Percentiles rank a stretch among this genome's conserved stretches.
Conservation (phyloP, 495 filamentous ascomycete species). For the Ramalina intermedia region DNA sequence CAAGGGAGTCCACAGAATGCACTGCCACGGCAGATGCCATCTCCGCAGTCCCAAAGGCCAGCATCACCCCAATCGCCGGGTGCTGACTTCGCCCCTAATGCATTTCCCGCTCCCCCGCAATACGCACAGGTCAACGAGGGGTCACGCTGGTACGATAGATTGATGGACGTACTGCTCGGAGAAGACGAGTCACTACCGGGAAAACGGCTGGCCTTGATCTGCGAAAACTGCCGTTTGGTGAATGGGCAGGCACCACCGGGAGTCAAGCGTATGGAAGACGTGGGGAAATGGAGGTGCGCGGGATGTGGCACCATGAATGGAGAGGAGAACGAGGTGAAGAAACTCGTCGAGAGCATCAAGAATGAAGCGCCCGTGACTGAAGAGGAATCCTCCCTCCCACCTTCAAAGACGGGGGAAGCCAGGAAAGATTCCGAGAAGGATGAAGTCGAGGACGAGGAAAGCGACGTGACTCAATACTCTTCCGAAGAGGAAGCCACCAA, state of each 20-base stretch:
- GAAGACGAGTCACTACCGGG: slow-evolving; percentile 90
- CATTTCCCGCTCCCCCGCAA: slow-evolving; percentile 32
- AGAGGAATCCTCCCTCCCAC: slow-evolving; percentile 5
- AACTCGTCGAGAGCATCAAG: slow-evolving; percentile 33
- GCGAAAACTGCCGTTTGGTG: slow-evolving; percentile 66
- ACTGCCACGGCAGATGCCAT: slow-evolving; percentile 5
- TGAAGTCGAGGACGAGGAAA: slow-evolving; percentile 3
- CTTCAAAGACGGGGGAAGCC: background rate
- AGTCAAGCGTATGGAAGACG: slow-evolving; percentile 55
- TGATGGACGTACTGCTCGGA: slow-evolving; percentile 80
- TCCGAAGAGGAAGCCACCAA: background rate
- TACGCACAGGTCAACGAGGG: slow-evolving; percentile 32
- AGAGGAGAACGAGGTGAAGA: slow-evolving; percentile 55
- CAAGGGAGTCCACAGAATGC: slow-evolving; percentile 14
- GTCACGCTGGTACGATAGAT: slow-evolving; percentile 81
- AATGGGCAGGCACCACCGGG: slow-evolving; percentile 95
- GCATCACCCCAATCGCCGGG: slow-evolving; percentile 5
- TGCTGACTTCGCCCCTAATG: slow-evolving; percentile 45
- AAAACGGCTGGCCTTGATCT: slow-evolving; percentile 84
- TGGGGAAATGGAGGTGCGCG: slow-evolving; percentile 82
- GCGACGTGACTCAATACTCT: slow-evolving; percentile 13
- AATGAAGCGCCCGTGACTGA: slow-evolving; percentile 12
- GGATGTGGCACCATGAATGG: slow-evolving; percentile 79
- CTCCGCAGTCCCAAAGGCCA: slow-evolving; percentile 11
- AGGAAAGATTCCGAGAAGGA: background rate